Base-by-base conservation (phyloP, 306 rosid species). In the Boehmeria nivea region DNA sequence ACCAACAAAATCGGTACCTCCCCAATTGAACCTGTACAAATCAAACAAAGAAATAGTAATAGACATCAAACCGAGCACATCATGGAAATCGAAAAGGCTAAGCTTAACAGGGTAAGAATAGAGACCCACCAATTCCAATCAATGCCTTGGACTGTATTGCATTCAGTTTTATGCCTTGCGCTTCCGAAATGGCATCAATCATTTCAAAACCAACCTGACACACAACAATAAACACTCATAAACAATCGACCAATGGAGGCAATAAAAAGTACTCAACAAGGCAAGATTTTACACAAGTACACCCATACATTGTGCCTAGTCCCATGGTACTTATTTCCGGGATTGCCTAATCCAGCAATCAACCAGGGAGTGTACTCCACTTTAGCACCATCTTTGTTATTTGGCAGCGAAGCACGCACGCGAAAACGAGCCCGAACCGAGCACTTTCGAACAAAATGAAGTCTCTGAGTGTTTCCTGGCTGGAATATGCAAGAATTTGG, bases 361-460 rank as follows among this genome's bases (percentile, higher is more conserved):
- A 90, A 75, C 98, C 98, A 90, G 53, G 98, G 98, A 61, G 98
- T 90, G 81, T 84, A 90, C 53, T 90, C 98, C 73, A 84, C 74
- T 78, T 72, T 71, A 55, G 63, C 63, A 33, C 70, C 83, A 66
- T 76, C 78, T 15, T 50, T 65, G 39, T 59, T 44, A 9, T 69
- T 76, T 2, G 74, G 67, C 36, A 76, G 63, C 2, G 87, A 78
- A 70, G 89, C 87, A n/a, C 75, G 80, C 21, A 84, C 62, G 14
- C 67, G 68, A 45, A 73, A 66, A 51, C 78, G 50, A 2, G 64
- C 57, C 20, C 73, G 68, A 57, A 66, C 69, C 1, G 71, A 65
- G 63, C 6, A 42, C 52, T 65, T 70, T 57, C 48, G 67, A 1
- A 59, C 27, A 54, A 25, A 57, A 58, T 14, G 27, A 65, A 57